Conservation (phyloP, 1,284 basidiomycete species). For the Rhodotorula glutinis region DNA sequence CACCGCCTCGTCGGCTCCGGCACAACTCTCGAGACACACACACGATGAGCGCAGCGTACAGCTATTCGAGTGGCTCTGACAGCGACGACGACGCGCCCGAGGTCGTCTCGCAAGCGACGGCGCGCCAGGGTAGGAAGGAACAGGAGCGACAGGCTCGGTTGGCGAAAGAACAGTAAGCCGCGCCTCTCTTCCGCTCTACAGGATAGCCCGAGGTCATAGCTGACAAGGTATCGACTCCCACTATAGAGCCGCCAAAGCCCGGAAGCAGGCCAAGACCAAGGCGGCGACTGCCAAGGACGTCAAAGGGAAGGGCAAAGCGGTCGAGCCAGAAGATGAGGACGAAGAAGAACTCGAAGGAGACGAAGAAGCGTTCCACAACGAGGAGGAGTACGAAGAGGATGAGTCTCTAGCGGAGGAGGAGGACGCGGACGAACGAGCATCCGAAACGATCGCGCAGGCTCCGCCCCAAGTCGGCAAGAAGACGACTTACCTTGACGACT, state of each 20-base stretch:
- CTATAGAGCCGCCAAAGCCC: conserved; percentile 5
- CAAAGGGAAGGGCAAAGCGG: conserved; percentile 10
- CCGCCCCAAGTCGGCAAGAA: conserved; percentile 24
- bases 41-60: conserved; percentile 20
- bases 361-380: conserved; percentile 13
- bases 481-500: conserved; percentile 37
- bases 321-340: conserved; percentile 4
- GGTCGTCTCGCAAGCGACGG: conserved; percentile 27
- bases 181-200: background rate
- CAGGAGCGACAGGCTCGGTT: conserved; percentile 7
- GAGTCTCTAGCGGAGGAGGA: background rate
- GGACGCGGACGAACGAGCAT: background rate
- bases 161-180: conserved; percentile 18
- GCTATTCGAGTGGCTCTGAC: conserved; percentile 10
- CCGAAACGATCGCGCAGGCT: background rate
- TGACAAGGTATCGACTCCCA: conserved; percentile 6
- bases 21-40: too few relatives aligned
- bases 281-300: conserved; percentile 1
- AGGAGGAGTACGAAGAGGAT: background rate
- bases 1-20: background rate
- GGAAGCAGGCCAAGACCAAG: conserved; percentile 15
- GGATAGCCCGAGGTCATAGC: background rate
- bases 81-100: conserved; percentile 35
- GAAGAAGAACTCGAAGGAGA: conserved; percentile 4
- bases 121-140: conserved; percentile 16